Evolutionary conservation across 805 yeast species (phyloP).

Genomic region (Schwanniomyces polymorphus): DNA sequence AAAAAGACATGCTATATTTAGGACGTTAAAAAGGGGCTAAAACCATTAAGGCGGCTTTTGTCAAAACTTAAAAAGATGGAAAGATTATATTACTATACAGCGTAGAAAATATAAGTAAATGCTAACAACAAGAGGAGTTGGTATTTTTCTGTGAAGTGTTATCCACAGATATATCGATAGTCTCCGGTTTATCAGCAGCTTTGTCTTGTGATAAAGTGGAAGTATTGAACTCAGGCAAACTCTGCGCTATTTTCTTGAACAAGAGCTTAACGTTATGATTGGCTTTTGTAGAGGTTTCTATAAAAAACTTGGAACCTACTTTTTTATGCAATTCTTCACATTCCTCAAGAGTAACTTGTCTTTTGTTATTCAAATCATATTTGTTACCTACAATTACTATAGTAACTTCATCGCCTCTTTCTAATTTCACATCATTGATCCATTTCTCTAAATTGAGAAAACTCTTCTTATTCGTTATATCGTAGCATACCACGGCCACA

Average conservation of each 20-base stretch:
- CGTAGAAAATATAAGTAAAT: neutral
- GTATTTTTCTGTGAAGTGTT: constrained; percentile 12
- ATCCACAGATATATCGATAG: constrained; percentile 39
- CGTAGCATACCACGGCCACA: constrained; percentile 97
- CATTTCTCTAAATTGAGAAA: constrained; percentile 85
- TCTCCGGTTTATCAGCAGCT: constrained; percentile 27
- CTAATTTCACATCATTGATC: constrained; percentile 93
- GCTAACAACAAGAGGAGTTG: constrained; percentile 17
- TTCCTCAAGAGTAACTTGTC: constrained; percentile 82
- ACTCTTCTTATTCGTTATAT: constrained; percentile 81
- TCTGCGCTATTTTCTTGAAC: constrained; percentile 87
- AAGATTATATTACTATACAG: neutral
- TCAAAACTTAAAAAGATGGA: neutral
- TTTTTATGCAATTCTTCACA: constrained; percentile 75
- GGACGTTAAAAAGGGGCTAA: too few relatives aligned
- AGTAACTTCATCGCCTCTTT: constrained; percentile 87
- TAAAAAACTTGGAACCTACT: constrained; percentile 74
- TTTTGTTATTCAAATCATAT: constrained; percentile 73
- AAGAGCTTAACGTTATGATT: constrained; percentile 90
- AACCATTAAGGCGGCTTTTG: neutral
- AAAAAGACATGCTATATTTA: neutral
- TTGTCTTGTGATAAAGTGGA: constrained; percentile 8
- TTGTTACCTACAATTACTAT: constrained; percentile 92
- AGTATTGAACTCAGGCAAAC: constrained; percentile 75
- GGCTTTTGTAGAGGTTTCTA: constrained; percentile 93